Evolutionary conservation across 2,329 filamentous ascomycete species (phyloP).

Genomic region (Ceratocystis alfenasii): DNA sequence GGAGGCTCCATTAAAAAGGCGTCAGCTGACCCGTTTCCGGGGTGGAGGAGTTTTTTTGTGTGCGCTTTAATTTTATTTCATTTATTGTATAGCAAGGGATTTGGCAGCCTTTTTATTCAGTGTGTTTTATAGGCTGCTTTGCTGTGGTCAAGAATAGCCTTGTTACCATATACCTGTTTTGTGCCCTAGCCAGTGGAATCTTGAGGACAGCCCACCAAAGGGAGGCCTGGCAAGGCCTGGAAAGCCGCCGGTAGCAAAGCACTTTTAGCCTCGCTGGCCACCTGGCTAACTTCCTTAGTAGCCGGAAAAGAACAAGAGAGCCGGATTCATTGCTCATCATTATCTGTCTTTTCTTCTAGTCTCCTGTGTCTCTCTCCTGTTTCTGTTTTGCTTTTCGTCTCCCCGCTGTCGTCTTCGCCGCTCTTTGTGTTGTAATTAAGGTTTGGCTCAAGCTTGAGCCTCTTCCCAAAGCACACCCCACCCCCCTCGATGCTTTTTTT

Average conservation of each 20-base stretch:
- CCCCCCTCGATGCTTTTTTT: not conserved
- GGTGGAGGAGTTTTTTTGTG: not conserved
- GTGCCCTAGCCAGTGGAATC: too few relatives aligned
- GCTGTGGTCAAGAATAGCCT: not conserved
- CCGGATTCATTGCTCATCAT: too few relatives aligned
- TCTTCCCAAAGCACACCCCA: not conserved
- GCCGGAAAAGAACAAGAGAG: not conserved
- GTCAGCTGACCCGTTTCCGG: slow-evolving; percentile 9
- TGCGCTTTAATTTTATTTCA: slow-evolving; percentile 1
- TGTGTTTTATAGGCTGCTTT: too few relatives aligned
- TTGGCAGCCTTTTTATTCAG: not conserved
- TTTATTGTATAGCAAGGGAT: not conserved
- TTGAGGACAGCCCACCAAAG: too few relatives aligned
- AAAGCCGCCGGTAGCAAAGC: not conserved
- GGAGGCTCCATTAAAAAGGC: slow-evolving; percentile 6
- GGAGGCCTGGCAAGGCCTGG: too few relatives aligned
- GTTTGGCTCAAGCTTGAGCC: slow-evolving; percentile 10
- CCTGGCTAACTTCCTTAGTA: not conserved
- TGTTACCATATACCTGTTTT: too few relatives aligned
- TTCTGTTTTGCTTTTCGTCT: not conserved
- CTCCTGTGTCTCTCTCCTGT: not conserved
- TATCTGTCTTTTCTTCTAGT: not conserved
- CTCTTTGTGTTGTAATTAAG: not conserved
- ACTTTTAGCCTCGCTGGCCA: too few relatives aligned
- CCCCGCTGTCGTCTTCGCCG: too few relatives aligned